Evolutionary conservation across 2,329 filamentous ascomycete species (phyloP).

Genomic region (Colletotrichum paranaense): DNA sequence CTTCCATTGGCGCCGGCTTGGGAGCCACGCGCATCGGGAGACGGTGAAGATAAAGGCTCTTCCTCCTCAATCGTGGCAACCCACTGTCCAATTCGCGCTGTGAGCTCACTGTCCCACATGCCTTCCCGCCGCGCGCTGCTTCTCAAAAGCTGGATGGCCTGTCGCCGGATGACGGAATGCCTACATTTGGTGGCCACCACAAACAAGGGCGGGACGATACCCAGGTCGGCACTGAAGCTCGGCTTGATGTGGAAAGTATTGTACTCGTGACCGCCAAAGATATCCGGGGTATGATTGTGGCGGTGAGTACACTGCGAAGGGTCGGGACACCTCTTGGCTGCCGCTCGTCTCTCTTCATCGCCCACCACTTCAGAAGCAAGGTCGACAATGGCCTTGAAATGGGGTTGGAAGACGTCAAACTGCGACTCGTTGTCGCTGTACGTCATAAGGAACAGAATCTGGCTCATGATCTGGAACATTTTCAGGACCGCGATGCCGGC

Average conservation of each 20-base stretch:
- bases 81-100: conserved; percentile 66
- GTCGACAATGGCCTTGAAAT: conserved; percentile 67
- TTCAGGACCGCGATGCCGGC: conserved; percentile 71
- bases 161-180: conserved; percentile 64
- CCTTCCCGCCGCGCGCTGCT: conserved; percentile 72
- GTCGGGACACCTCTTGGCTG: conserved; percentile 57
- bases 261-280: conserved; percentile 55
- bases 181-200: conserved; percentile 76
- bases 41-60: conserved; percentile 42
- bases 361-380: conserved; percentile 69
- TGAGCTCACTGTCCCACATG: conserved; percentile 75
- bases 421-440: conserved; percentile 69
- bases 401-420: conserved; percentile 65
- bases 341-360: conserved; percentile 65
- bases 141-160: conserved; percentile 70
- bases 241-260: conserved; percentile 65
- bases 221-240: conserved; percentile 72
- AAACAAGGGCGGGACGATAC: conserved; percentile 73
- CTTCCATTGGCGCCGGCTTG: conserved; percentile 38
- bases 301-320: conserved; percentile 56
- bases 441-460: conserved; percentile 69
- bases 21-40: conserved; percentile 42
- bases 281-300: conserved; percentile 45
- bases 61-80: conserved; percentile 66
- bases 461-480: conserved; percentile 70